Conservation (phyloP, 2,329 filamentous ascomycete genomes). For the Emydomyces testavorans region DNA sequence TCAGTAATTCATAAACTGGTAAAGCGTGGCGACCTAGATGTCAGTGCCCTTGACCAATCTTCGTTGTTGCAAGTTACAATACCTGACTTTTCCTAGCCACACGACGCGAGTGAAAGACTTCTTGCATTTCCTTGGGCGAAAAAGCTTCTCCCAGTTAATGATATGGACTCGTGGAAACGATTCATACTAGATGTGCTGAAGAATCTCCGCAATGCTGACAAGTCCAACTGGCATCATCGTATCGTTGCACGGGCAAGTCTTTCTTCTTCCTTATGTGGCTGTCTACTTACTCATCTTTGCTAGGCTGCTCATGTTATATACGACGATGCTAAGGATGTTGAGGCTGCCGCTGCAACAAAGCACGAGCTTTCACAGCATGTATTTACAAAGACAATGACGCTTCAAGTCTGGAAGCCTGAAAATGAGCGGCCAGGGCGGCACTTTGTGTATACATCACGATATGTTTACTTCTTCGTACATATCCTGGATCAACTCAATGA, state of each 20-base stretch:
- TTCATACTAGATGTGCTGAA: conserved; percentile 53
- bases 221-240: conserved; percentile 90
- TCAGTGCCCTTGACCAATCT: conserved; percentile 18
- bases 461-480: conserved; percentile 68
- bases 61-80: conserved; percentile 20
- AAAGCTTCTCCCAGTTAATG: conserved; percentile 39
- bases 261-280: conserved; percentile 23
- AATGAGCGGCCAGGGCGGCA: conserved; percentile 73
- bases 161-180: conserved; percentile 44
- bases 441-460: conserved; percentile 82
- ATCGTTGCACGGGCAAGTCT: conserved; percentile 61
- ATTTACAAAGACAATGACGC: conserved; percentile 87
- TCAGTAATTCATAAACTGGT: conserved; percentile 75
- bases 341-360: conserved; percentile 52
- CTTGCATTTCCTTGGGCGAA: conserved; percentile 45
- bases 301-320: conserved; percentile 50
- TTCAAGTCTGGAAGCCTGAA: conserved; percentile 92
- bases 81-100: conserved; percentile 33
- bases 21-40: conserved; percentile 36
- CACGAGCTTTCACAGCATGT: conserved; percentile 71
- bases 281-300: conserved; percentile 9
- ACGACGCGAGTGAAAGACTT: conserved; percentile 41
- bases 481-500: conserved; percentile 66
- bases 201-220: conserved; percentile 58
- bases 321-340: conserved; percentile 42